Evolutionary conservation across 139 green algal genomes (phyloP), one percentile per base, ranked within the genome.

Genomic region (Micractinium conductrix): DNA sequence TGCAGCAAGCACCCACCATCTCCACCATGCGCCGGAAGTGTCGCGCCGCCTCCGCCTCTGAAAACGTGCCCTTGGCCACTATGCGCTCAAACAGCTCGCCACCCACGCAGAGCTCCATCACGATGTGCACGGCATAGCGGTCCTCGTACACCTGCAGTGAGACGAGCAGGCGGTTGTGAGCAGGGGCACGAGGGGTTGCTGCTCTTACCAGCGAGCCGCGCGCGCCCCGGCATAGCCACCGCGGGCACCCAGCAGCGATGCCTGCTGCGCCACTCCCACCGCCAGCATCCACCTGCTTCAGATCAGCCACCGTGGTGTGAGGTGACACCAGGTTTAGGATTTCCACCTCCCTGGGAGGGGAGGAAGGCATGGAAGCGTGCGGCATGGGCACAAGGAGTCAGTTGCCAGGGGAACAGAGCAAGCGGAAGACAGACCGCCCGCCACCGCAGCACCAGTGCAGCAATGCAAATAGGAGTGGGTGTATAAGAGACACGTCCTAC

Each of bases 1-100:
- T 70, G 62, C 6, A 21, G 17, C 17, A 21, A 65, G 55, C n/a
- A 44, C 78, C 43, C 78, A 83, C 83, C 40, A 94, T 88, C 63
- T 91, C 70, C 22, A 97, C 86, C 80, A 97, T 95, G 12, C 88
- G 92, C 22, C 91, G 85, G 74, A 94, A 93, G 67, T 91, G 86
- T 24, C 81, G 79, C 40, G 93, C 92, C 50, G 91, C 89, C 33
- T 94, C 85, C 60, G 86, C 89, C 87, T 97, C 94, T 0, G 65
- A 86, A 45, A 92, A 90, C 8, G 84, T 96, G 81, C 76, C 92
- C 85, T 89, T 86, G 17, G 72, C 35, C 10, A 91, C 60, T 50
- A 96, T 96, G 45, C 91, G 81, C 85, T 97, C 94, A 86, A 97
- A 97, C 28, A 97, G 90, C 89, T 97, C 94, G 24, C 94, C 94